Evolutionary conservation across 495 filamentous ascomycete species (phyloP).

Genomic region (Penicillium antarcticum): DNA sequence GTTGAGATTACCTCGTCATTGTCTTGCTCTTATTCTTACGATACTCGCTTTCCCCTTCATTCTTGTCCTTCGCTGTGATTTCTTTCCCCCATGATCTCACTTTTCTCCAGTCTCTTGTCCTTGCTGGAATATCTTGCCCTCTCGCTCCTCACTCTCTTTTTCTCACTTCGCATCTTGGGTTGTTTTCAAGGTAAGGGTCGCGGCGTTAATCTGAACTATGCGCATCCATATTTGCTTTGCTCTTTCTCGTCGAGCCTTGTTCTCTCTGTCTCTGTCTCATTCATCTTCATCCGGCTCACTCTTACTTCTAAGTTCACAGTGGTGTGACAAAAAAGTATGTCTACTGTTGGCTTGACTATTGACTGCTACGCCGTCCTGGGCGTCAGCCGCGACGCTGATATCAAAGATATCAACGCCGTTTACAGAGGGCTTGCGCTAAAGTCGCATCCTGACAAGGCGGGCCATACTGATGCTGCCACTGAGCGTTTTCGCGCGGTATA

Average conservation of each 20-base stretch:
- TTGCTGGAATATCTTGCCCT: too few relatives aligned
- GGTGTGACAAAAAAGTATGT: slow-evolving; percentile 4
- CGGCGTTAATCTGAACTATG: too few relatives aligned
- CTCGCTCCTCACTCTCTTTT: too few relatives aligned
- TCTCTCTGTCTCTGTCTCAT: neutral
- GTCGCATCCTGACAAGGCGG: slow-evolving; percentile 61
- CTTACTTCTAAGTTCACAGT: neutral
- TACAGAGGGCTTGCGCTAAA: slow-evolving; percentile 52
- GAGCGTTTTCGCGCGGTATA: slow-evolving; percentile 44
- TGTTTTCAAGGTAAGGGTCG: too few relatives aligned
- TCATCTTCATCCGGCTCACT: neutral
- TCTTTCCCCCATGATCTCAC: too few relatives aligned
- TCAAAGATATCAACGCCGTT: slow-evolving; percentile 38
- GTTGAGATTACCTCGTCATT: too few relatives aligned
- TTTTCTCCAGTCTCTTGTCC: too few relatives aligned
- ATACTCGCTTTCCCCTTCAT: too few relatives aligned
- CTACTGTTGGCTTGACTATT: neutral
- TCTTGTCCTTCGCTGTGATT: too few relatives aligned
- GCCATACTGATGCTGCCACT: slow-evolving; percentile 31
- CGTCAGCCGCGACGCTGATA: slow-evolving; percentile 26
- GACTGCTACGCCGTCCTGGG: slow-evolving; percentile 39
- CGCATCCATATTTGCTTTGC: neutral
- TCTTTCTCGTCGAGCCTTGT: neutral
- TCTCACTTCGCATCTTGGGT: too few relatives aligned
- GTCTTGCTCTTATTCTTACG: too few relatives aligned